Conservation (phyloP, 2,329 filamentous ascomycete genomes). For the Cordyceps tenuipes region DNA sequence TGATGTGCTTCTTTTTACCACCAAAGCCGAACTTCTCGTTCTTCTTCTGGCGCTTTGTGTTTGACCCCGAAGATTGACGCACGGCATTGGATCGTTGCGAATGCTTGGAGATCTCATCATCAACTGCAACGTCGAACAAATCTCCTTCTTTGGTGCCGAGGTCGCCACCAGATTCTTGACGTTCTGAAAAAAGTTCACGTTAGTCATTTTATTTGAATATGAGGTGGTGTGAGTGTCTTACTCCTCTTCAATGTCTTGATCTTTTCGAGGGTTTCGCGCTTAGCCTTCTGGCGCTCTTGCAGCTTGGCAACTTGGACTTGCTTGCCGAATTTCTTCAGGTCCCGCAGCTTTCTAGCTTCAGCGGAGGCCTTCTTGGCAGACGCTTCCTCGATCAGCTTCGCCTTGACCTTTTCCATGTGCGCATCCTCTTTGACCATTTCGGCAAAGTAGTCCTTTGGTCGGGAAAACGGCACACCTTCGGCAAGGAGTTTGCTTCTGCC, state of each 20-base stretch:
- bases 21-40: constrained; percentile 92
- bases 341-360: constrained; percentile 84
- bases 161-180: constrained; percentile 59
- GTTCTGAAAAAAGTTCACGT: constrained; percentile 52
- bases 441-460: constrained; percentile 92
- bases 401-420: constrained; percentile 95
- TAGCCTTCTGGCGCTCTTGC: constrained; percentile 87
- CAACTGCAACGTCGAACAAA: constrained; percentile 84
- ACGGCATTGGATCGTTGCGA: constrained; percentile 31
- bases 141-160: constrained; percentile 69
- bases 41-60: constrained; percentile 82
- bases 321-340: constrained; percentile 99
- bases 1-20: constrained; percentile 85
- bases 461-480: constrained; percentile 77
- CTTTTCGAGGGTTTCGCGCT: constrained; percentile 89
- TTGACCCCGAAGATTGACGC: constrained; percentile 32
- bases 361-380: constrained; percentile 85
- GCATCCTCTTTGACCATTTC: constrained; percentile 99
- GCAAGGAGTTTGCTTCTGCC: constrained; percentile 69
- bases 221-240: constrained; percentile 41
- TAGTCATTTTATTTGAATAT: constrained; percentile 12
- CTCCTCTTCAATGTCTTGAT: constrained; percentile 93
- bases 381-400: constrained; percentile 85
- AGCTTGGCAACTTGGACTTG: constrained; percentile 93
- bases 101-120: constrained; percentile 47